Conservation (phyloP, 2,329 filamentous ascomycete genomes). For the Aspergillus eucalypticola region DNA sequence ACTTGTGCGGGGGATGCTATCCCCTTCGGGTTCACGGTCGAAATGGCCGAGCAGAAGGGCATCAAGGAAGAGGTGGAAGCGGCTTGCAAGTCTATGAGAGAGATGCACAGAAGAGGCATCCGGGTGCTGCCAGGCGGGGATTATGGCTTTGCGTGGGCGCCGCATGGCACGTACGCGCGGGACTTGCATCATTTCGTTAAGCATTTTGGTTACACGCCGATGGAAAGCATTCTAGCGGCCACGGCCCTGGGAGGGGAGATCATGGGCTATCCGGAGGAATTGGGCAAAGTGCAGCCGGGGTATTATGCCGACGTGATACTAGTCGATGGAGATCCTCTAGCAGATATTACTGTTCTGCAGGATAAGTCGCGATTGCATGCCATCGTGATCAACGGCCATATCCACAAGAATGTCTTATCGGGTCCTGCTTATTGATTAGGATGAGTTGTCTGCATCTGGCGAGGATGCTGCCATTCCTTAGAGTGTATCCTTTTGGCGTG, state of each 20-base stretch:
- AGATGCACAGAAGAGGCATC: constrained; percentile 49
- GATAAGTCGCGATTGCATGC: background rate
- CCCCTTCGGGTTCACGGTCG: background rate
- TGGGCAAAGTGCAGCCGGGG: constrained; percentile 9
- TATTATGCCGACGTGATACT: constrained; percentile 3
- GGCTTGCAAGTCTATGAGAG: constrained; percentile 39
- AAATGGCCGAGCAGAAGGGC: constrained; percentile 41
- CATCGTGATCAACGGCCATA: background rate
- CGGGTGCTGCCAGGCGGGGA: constrained; percentile 47
- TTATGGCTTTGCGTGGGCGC: constrained; percentile 49
- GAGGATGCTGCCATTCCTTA: too few species aligned
- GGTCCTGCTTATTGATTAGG: background rate
- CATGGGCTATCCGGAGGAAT: constrained; percentile 8
- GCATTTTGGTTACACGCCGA: constrained; percentile 44
- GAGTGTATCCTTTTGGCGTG: too few species aligned
- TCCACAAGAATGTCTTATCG: background rate
- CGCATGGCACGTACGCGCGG: constrained; percentile 48
- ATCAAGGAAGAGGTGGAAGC: constrained; percentile 43
- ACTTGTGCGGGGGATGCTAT: background rate
- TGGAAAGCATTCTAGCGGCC: constrained; percentile 45
- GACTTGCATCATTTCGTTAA: constrained; percentile 49
- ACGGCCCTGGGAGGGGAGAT: constrained; percentile 32
- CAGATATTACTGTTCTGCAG: constrained; percentile 2
- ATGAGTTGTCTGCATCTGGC: background rate
- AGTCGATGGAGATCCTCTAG: background rate